Conservation (phyloP, 2,329 filamentous ascomycete species). For the Stachybotrys elegans region DNA sequence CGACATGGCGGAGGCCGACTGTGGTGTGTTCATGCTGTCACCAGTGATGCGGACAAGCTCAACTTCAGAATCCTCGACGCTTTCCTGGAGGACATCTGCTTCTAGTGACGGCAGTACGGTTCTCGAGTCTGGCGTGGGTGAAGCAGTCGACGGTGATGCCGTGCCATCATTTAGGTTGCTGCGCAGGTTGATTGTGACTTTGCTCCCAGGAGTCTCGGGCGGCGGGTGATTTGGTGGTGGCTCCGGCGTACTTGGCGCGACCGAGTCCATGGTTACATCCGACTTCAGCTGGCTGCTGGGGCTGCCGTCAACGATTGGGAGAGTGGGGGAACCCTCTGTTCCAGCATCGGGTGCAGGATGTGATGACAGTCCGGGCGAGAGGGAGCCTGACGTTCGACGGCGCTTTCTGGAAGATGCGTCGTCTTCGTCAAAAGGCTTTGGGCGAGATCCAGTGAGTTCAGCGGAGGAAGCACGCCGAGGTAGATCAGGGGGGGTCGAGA, state of each 20-base stretch:
- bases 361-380: too few species aligned
- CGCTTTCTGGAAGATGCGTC: slow-evolving; percentile 55
- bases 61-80: slow-evolving; percentile 40
- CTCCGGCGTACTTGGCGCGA: slow-evolving; percentile 39
- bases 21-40: slow-evolving; percentile 19
- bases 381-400: slow-evolving; percentile 53
- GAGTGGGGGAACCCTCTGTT: too few species aligned
- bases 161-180: slow-evolving; percentile 35
- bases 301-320: too few species aligned
- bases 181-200: slow-evolving; percentile 57
- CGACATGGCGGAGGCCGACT: slow-evolving; percentile 31
- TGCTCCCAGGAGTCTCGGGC: slow-evolving; percentile 42
- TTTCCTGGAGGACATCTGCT: slow-evolving; percentile 31
- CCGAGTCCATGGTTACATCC: slow-evolving; percentile 34
- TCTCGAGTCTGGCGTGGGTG: slow-evolving; percentile 26
- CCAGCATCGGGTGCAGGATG: too few species aligned
- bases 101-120: background rate
- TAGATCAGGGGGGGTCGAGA: slow-evolving; percentile 43
- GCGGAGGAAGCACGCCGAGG: slow-evolving; percentile 56
- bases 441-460: slow-evolving; percentile 58
- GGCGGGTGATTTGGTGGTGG: background rate
- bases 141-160: slow-evolving; percentile 37
- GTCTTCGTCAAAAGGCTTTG: slow-evolving; percentile 59
- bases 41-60: slow-evolving; percentile 23
- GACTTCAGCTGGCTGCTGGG: too few species aligned